Percentiles rank a stretch among this genome's conserved stretches.
These are phyloP conservation scores for Pyrenochaeta sp. DNA, from an alignment of 2,329 filamentous ascomycete genomes.

Conservation along the genomic window DNA sequence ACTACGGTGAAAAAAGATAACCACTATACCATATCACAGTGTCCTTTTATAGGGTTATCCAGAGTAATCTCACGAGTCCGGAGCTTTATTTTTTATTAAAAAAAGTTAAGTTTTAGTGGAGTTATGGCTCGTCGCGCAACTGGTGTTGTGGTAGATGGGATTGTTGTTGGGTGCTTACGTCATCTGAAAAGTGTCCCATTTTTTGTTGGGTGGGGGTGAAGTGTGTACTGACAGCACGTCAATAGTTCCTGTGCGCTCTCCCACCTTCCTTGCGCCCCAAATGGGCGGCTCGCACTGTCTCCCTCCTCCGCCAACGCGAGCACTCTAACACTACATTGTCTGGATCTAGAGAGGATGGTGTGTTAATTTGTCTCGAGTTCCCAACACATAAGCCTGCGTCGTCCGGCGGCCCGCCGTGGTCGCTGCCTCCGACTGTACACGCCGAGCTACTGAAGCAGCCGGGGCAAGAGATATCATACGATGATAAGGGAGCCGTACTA, in stretches of 20 bases:
- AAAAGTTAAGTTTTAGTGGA: too few relatives aligned
- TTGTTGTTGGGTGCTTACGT: too few relatives aligned
- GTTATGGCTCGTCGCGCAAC: too few relatives aligned
- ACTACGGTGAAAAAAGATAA: too few relatives aligned
- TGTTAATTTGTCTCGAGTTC: conserved; percentile 76
- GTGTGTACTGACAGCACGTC: conserved; percentile 5
- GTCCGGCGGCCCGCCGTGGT: conserved; percentile 76
- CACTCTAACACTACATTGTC: not conserved
- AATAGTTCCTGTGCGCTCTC: conserved; percentile 69
- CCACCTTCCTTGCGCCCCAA: conserved; percentile 62
- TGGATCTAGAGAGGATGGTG: conserved; percentile 46
- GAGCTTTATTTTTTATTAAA: too few relatives aligned
- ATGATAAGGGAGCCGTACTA: conserved; percentile 61
- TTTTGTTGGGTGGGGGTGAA: too few relatives aligned
- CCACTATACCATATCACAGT: too few relatives aligned
- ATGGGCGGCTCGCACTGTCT: conserved; percentile 65
- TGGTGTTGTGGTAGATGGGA: too few relatives aligned
- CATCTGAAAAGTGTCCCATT: too few relatives aligned
- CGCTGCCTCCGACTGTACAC: conserved; percentile 74
- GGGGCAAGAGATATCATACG: conserved; percentile 72
- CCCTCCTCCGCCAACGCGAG: conserved; percentile 57
- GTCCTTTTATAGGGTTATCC: too few relatives aligned
- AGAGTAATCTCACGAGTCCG: too few relatives aligned
- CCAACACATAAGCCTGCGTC: conserved; percentile 74
- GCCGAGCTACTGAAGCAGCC: conserved; percentile 74